Percentiles rank a stretch among this genome's conserved stretches.
Evolutionary conservation across 2,329 filamentous ascomycete species (phyloP).

Genomic region (Neonectria magnoliae): DNA sequence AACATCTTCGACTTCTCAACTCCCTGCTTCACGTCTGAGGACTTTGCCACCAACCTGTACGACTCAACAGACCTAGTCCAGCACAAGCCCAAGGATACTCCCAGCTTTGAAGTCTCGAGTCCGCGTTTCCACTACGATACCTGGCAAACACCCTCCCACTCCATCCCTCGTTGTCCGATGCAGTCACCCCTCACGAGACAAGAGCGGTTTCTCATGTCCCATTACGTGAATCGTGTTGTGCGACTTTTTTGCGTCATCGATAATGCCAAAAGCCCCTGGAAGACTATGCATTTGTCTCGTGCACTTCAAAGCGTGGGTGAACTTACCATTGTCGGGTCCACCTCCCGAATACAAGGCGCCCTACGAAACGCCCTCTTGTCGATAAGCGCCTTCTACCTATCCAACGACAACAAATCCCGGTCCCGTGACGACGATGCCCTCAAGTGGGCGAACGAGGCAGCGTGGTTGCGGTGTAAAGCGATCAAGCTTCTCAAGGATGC

Average conservation of each 20-base stretch:
- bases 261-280: constrained; percentile 42
- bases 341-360: constrained; percentile 35
- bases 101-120: background rate
- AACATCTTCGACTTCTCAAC: constrained; percentile 15
- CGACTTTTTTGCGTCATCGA: constrained; percentile 43
- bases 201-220: constrained; percentile 39
- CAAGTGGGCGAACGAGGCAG: constrained; percentile 32
- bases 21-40: background rate
- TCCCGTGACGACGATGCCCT: constrained; percentile 23
- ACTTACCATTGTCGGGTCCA: constrained; percentile 35
- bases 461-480: constrained; percentile 28
- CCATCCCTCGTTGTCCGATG: constrained; percentile 14
- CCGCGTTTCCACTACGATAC: constrained; percentile 4
- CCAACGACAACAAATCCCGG: constrained; percentile 32
- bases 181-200: constrained; percentile 19
- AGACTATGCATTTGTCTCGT: constrained; percentile 40
- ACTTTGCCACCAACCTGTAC: constrained; percentile 2
- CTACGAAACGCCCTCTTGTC: constrained; percentile 38
- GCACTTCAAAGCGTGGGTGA: constrained; percentile 39
- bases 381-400: constrained; percentile 40
- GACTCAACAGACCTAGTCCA: constrained; percentile 4
- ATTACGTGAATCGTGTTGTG: constrained; percentile 39
- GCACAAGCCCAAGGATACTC: background rate
- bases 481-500: constrained; percentile 37
- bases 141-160: constrained; percentile 3